Conservation (phyloP, 371 early-diverging fungal species). For the Mucor ambiguus region DNA sequence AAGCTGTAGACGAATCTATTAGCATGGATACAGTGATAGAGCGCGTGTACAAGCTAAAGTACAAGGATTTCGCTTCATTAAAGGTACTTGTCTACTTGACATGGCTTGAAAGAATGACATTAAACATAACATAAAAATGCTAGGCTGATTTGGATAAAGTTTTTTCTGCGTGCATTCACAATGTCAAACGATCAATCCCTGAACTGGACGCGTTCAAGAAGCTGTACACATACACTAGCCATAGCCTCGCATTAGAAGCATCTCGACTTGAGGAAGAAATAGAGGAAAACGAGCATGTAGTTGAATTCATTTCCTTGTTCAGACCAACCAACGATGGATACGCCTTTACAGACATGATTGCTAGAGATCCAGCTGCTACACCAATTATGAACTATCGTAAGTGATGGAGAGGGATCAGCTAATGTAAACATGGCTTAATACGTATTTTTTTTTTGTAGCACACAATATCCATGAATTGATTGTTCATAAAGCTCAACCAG, state of each 20-base stretch:
- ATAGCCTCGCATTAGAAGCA: conserved; percentile 21
- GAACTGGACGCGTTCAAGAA: conserved; percentile 17
- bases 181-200: background rate
- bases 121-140: background rate
- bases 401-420: background rate
- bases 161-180: background rate
- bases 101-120: too few relatives aligned
- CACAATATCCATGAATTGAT: conserved; percentile 36
- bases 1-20: background rate
- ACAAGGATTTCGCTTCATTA: conserved; percentile 19
- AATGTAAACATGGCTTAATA: background rate
- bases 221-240: conserved; percentile 11
- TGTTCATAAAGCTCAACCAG: conserved; percentile 35
- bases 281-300: conserved; percentile 6
- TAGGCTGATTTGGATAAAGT: background rate
- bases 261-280: conserved; percentile 24
- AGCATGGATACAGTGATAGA: conserved; percentile 19
- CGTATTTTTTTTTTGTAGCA: conserved; percentile 17
- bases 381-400: conserved; percentile 29
- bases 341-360: conserved; percentile 37
- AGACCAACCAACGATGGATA: conserved; percentile 49
- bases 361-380: conserved; percentile 11
- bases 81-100: conserved; percentile 12
- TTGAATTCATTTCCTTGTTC: conserved; percentile 33
- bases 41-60: conserved; percentile 25